These are phyloP conservation scores for Euphorbia peplus DNA, from an alignment of 345 rosid genomes.

Conservation along the genomic window DNA sequence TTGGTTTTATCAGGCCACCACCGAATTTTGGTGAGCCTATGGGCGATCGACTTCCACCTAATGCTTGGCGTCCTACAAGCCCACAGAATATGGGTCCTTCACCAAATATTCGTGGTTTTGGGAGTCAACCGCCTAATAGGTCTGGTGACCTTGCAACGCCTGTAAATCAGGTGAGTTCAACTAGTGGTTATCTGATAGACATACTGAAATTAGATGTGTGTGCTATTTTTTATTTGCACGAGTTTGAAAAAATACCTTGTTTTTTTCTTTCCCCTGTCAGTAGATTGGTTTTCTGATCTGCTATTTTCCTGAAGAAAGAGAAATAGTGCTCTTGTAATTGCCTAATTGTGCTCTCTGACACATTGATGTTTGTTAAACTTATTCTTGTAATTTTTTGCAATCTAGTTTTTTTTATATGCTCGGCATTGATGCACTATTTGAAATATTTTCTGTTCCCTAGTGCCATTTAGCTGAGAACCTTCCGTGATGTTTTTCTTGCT, in stretches of 20 bases:
- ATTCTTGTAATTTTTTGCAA: constrained; percentile 2
- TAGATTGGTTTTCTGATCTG: neutral
- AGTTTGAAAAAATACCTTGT: neutral
- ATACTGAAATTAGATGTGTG: neutral
- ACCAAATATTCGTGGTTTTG: constrained; percentile 44
- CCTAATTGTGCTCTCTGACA: neutral
- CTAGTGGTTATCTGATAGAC: neutral
- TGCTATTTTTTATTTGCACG: neutral
- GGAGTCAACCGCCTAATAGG: constrained; percentile 56
- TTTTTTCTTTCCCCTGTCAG: neutral
- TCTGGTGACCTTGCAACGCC: constrained; percentile 52
- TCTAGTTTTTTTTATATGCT: constrained; percentile 5
- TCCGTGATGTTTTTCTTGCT: constrained; percentile 12
- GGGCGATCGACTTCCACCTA: constrained; percentile 46
- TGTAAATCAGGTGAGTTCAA: constrained; percentile 57
- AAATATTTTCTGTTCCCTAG: neutral
- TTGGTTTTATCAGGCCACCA: constrained; percentile 43
- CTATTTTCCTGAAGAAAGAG: neutral
- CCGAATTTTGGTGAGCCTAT: constrained; percentile 47
- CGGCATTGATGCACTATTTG: neutral
- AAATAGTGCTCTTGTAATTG: neutral
- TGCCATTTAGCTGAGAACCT: neutral
- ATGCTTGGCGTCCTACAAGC: constrained; percentile 63
- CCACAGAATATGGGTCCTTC: constrained; percentile 56
- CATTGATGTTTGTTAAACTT: neutral